These are phyloP conservation scores for Diplodia scrobiculata DNA, from an alignment of 2,329 filamentous ascomycete genomes.

Conservation along the genomic window DNA sequence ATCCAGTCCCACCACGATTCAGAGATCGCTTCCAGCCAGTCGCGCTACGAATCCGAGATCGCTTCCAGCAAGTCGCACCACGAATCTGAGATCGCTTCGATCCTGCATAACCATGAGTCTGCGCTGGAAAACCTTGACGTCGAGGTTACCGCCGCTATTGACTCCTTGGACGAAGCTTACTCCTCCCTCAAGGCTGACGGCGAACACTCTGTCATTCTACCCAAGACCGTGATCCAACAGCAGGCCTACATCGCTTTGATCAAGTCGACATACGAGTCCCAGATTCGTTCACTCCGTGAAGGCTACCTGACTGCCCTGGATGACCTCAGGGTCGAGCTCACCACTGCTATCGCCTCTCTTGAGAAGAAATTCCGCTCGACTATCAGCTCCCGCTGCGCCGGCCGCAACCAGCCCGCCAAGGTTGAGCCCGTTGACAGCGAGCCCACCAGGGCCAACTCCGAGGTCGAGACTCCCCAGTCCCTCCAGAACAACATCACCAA, in stretches of 20 bases:
- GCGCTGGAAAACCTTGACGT: background rate
- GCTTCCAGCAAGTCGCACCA: no score
- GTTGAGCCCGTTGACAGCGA: no score
- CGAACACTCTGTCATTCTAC: background rate
- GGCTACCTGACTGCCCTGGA: no score
- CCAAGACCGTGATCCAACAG: background rate
- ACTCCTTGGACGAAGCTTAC: background rate
- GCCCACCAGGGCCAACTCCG: no score
- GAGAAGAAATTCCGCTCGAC: background rate
- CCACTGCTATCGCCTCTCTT: background rate
- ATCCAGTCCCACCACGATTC: background rate
- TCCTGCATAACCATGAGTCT: background rate
- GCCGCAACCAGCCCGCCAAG: background rate
- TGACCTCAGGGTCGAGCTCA: no score
- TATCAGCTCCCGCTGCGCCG: background rate
- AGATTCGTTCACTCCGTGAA: no score
- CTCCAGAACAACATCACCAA: no score
- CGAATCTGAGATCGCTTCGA: no score
- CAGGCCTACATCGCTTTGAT: background rate
- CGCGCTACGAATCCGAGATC: background rate
- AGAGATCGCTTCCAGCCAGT: background rate
- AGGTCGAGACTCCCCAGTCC: no score
- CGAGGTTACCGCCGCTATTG: background rate
- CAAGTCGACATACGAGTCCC: background rate
- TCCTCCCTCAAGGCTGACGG: background rate